phyloP scores from a whole-genome alignment of 1,139 yeast genomes.

The Geotrichum fermentans region DNA sequence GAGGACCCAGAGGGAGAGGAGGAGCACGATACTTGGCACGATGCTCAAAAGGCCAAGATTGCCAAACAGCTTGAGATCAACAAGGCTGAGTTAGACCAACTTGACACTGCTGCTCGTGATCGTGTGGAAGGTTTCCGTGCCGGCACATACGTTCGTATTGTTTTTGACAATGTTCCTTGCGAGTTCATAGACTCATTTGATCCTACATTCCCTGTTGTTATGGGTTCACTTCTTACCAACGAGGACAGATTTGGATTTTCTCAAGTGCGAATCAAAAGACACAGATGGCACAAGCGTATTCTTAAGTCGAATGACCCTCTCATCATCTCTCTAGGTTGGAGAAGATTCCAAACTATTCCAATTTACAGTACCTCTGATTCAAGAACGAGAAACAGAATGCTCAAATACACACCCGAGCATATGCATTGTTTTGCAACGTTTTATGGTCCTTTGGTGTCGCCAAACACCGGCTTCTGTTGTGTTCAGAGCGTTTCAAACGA shows the following conservation, averaged over 20 bases:
- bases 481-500: constrained; percentile 80
- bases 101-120: constrained; percentile 71
- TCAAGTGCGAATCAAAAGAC: constrained; percentile 92
- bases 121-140: constrained; percentile 89
- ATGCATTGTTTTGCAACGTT: constrained; percentile 94
- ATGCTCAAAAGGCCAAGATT: constrained; percentile 92
- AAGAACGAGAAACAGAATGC: constrained; percentile 94
- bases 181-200: constrained; percentile 85
- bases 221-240: constrained; percentile 87
- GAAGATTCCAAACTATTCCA: constrained; percentile 95
- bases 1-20: constrained; percentile 65
- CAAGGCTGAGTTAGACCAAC: constrained; percentile 56
- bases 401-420: constrained; percentile 97
- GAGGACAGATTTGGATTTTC: constrained; percentile 91
- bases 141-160: constrained; percentile 89
- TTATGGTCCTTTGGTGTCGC: constrained; percentile 95
- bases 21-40: constrained; percentile 92
- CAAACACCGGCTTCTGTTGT: constrained; percentile 96
- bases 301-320: constrained; percentile 94
- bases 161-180: constrained; percentile 78
- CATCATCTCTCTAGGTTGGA: constrained; percentile 92
- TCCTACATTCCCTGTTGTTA: constrained; percentile 75
- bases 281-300: constrained; percentile 97
- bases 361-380: constrained; percentile 95
- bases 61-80: constrained; percentile 94